Conservation (phyloP, 768 basidiomycete genomes). For the Macrolepiota albuminosa region DNA sequence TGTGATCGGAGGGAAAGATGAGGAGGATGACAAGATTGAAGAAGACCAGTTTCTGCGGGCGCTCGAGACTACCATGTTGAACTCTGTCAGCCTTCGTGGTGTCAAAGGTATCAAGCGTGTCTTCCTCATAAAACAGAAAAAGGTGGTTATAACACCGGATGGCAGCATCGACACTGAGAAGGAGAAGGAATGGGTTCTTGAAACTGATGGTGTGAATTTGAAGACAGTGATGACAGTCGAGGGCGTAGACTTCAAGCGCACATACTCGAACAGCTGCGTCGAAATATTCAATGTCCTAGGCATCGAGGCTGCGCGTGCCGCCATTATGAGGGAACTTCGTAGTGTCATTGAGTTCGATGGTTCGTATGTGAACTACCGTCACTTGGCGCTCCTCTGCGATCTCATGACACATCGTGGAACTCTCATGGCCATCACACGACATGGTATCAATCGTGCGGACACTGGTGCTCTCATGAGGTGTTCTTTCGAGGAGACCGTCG, state of each 20-base stretch:
- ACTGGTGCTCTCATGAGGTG: conserved; percentile 99
- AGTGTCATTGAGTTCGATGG: conserved; percentile 98
- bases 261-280: conserved; percentile 95
- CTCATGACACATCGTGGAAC: conserved; percentile 95
- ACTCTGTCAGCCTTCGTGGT: conserved; percentile 91
- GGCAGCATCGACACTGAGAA: conserved; percentile 67
- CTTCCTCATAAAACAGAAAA: conserved; percentile 89
- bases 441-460: conserved; percentile 98
- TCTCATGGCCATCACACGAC: conserved; percentile 98
- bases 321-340: conserved; percentile 91
- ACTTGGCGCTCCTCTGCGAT: conserved; percentile 94
- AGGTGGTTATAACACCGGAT: conserved; percentile 56
- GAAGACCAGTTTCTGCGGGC: conserved; percentile 97
- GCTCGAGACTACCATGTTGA: conserved; percentile 94
- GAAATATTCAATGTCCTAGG: conserved; percentile 94
- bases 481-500: conserved; percentile 99
- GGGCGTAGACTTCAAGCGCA: conserved; percentile 89
- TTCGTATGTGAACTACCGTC: conserved; percentile 98
- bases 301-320: conserved; percentile 93
- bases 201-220: conserved; percentile 95
- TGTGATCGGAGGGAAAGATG: conserved; percentile 78
- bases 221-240: conserved; percentile 94
- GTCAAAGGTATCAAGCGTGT: conserved; percentile 88
- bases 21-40: conserved; percentile 80
- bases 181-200: conserved; percentile 96